Percentiles rank a stretch among this genome's conserved stretches.
phyloP scores from a whole-genome alignment of 192 early-diverging fungal species.

The Rhizoclosmatium sp. region DNA sequence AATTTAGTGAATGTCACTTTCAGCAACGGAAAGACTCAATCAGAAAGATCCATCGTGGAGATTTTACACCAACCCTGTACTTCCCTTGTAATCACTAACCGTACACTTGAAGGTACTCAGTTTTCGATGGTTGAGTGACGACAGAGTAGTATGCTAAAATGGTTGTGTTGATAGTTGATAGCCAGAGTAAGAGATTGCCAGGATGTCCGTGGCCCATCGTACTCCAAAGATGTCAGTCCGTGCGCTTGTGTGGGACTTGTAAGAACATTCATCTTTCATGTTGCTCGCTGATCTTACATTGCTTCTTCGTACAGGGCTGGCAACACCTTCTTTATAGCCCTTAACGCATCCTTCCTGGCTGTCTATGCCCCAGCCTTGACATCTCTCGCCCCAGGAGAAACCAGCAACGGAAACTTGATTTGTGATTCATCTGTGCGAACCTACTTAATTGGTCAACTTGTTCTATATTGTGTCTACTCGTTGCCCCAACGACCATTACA shows the following conservation, averaged over 20 bases:
- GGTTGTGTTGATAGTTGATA: too few relatives aligned
- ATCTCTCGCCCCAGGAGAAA: not conserved
- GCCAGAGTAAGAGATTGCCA: too few relatives aligned
- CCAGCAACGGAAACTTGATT: not conserved
- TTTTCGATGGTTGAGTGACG: too few relatives aligned
- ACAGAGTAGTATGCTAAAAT: too few relatives aligned
- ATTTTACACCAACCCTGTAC: too few relatives aligned
- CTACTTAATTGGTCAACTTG: conserved; percentile 37
- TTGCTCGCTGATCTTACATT: not conserved
- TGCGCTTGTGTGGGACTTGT: conserved; percentile 28
- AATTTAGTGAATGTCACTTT: not conserved
- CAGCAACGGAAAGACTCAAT: too few relatives aligned
- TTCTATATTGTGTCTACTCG: conserved; percentile 37
- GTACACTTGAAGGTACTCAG: too few relatives aligned
- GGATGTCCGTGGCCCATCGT: not conserved
- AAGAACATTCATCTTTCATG: not conserved
- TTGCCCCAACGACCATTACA: conserved; percentile 39
- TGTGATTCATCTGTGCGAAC: conserved; percentile 27
- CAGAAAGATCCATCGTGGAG: too few relatives aligned
- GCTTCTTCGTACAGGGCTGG: conserved; percentile 12
- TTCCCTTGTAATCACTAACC: too few relatives aligned
- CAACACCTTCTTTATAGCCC: conserved; percentile 26
- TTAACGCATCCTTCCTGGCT: conserved; percentile 16
- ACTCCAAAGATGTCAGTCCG: conserved; percentile 16
- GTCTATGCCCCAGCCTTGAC: not conserved